Base-by-base conservation (phyloP, 1,284 basidiomycete genomes). In the Somion occarium region DNA sequence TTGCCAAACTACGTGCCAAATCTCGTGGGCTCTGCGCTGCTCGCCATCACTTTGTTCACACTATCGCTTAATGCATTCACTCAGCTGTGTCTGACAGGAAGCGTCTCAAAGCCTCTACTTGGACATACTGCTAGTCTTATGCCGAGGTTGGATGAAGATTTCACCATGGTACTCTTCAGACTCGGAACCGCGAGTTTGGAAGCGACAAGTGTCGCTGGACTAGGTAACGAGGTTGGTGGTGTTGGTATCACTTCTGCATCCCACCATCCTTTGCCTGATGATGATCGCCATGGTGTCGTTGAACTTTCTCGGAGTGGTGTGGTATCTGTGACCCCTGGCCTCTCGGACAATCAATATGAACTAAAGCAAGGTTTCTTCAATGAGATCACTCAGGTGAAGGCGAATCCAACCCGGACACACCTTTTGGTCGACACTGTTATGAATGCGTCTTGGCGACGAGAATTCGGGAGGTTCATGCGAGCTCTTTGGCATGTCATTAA, bases 181-280 rank as follows among this genome's bases (percentile, higher is more conserved):
- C 70, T 88, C 15, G 85, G 85, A 5, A 85, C 83, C 0, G 85
- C 84, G 2, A 85, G 83, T 59, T 69, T 90, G 46, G 86, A 89
- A 62, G 82, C 83, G 0, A 88, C 85, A 0, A 80, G 79, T 48
- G 73, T 85, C 18, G 75, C 80, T 18, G 88, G 87, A 1, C 74
- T 86, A 60, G 82, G 83, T 1, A 88, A 90, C 59, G 86, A 90
- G 64, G 80, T 88, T 19, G 78, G 78, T 18, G 69, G 75, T 1
- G 71, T 88, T 30, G 58, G 71, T 19, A 46, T 57, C 65, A 2
- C 44, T 5, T 41, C 39, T 18, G 18, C 39, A 5, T n/a, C n/a
- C 11, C 11, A 9, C 9, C 34, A n/a, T n/a, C 9, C 34, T n/a
- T 18, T 15, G 19, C 39, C 39, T 19, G 56, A 60, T 38, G 57